Evolutionary conservation across 306 rosid species (phyloP).

Genomic region (Cercis canadensis): DNA sequence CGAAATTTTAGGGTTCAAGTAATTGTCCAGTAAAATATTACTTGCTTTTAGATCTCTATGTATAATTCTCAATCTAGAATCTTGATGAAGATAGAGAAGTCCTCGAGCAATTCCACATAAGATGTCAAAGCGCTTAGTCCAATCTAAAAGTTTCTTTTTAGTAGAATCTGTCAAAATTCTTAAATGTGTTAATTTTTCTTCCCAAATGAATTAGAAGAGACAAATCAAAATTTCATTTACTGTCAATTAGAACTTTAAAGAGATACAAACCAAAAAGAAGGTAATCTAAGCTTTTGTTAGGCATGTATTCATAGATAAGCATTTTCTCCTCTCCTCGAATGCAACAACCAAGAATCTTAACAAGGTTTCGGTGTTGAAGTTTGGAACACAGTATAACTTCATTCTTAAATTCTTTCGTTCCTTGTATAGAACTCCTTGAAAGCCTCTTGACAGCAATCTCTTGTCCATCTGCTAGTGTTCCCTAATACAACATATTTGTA

Average conservation of each 20-base stretch:
- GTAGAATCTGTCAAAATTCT: background rate
- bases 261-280: constrained; percentile 26
- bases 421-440: background rate
- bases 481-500: background rate
- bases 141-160: background rate
- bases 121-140: background rate
- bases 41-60: constrained; percentile 23
- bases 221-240: too few species aligned
- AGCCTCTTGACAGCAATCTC: constrained; percentile 32
- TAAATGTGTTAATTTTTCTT: too few species aligned
- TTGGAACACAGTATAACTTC: constrained; percentile 35
- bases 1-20: constrained; percentile 23
- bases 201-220: too few species aligned
- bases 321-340: constrained; percentile 24
- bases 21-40: constrained; percentile 27
- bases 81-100: constrained; percentile 31
- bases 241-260: too few species aligned
- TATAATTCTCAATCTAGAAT: constrained; percentile 34
- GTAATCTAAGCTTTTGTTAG: constrained; percentile 37
- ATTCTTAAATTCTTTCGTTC: constrained; percentile 33
- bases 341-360: constrained; percentile 36
- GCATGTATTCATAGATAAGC: constrained; percentile 40
- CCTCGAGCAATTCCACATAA: constrained; percentile 27
- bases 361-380: constrained; percentile 43
- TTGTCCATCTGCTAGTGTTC: constrained; percentile 21